phyloP scores from a whole-genome alignment of 352 stramenopile genomes.

The Lagenidium giganteum region DNA sequence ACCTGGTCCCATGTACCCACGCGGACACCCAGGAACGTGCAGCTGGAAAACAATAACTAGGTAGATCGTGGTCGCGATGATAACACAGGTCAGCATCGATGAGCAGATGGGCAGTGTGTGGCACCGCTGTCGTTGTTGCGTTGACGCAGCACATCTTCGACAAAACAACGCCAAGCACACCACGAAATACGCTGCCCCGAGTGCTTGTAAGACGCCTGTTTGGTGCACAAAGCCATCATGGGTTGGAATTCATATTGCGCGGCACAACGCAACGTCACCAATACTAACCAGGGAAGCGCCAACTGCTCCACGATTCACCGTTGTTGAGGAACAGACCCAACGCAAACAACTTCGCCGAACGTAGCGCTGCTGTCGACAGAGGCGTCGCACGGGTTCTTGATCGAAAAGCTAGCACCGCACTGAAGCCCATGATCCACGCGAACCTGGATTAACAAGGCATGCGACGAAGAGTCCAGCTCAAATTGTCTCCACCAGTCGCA shows the following conservation, averaged over 20 bases:
- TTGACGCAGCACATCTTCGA: too few relatives aligned
- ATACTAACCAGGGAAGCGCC: slow-evolving; percentile 54
- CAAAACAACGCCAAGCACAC: too few relatives aligned
- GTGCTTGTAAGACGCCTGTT: slow-evolving; percentile 65
- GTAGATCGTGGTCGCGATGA: slow-evolving; percentile 29
- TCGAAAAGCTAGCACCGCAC: too few relatives aligned
- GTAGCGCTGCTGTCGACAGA: slow-evolving; percentile 12
- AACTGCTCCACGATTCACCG: slow-evolving; percentile 37
- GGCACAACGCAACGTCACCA: not conserved
- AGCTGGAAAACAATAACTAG: slow-evolving; percentile 45
- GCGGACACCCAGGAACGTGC: slow-evolving; percentile 59
- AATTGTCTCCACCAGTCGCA: not conserved
- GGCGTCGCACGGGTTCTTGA: slow-evolving; percentile 3
- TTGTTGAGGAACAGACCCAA: slow-evolving; percentile 77
- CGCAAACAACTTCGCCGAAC: slow-evolving; percentile 43
- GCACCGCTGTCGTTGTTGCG: too few relatives aligned
- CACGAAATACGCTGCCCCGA: slow-evolving; percentile 39
- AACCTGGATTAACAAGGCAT: slow-evolving; percentile 32
- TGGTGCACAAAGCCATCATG: not conserved
- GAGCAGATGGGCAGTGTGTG: too few relatives aligned
- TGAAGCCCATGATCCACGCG: slow-evolving; percentile 70
- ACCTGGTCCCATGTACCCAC: slow-evolving; percentile 67
- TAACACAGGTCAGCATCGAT: not conserved
- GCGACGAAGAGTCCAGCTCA: too few relatives aligned
- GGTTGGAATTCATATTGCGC: not conserved